Evolutionary conservation across 495 filamentous ascomycete genomes (phyloP), one percentile per base, ranked within the genome.

Genomic region (Lasiosphaeria ovina): DNA sequence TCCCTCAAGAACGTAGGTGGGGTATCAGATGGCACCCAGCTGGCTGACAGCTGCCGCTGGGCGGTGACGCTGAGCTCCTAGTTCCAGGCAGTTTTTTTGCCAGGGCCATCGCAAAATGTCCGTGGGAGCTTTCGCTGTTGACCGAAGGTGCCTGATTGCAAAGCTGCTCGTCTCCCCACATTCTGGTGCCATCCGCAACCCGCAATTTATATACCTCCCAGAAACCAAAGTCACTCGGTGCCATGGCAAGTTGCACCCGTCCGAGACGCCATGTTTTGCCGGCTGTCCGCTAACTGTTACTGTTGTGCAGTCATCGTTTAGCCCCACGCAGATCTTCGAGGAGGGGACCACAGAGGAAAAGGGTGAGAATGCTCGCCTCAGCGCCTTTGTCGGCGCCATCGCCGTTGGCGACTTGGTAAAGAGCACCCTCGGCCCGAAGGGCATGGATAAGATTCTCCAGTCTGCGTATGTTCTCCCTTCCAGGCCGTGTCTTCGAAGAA

Each of bases 391-490:
- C 51, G 93, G 93, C 71, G 94, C 95, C 67, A 98, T 98, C 70
- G 94, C 94, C 35, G 93, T 98, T 44, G 94, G 94, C 49, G 95
- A 98, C 72, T 73, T 96, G 66, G 94, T 98, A 3, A 98, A 98
- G 84, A 94, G 89, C 72, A 98, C 94, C 8, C 80, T 98, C 12
- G 94, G 94, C 11, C 95, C 94, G 2, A 97, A 98, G 80, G 94
- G 94, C 67, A 98, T 98, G 95, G 95, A 98, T 79, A 98, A 98
- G 81, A 98, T 98, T 74, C 78, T 98, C 73, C 94, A 98, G 73
- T 97, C 93, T 77, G 95, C 92, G 89, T 96, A 84, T 47, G 85
- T 81, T 61, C 32, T 51, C 33, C 24, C 48, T 42, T 47, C 51
- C 14, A 35, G 9, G 36, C 42, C 8, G 44, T 55, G 8, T 52